phyloP scores from a whole-genome alignment of 2,329 filamentous ascomycete species.

The Alternaria brassicae region DNA sequence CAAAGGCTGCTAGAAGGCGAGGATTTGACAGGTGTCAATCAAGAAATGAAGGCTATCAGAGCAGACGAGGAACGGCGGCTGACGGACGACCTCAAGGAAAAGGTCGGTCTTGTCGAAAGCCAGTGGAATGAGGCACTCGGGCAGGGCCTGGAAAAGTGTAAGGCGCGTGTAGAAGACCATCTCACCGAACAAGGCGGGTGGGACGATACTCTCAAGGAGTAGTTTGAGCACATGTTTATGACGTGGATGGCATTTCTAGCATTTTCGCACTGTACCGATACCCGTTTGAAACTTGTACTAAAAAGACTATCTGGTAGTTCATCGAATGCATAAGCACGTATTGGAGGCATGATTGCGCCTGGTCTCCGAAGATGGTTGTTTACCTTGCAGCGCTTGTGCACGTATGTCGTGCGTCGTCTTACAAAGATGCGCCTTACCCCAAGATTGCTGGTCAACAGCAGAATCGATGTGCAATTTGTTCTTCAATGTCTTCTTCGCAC shows the following conservation, averaged over 20 bases:
- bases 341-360: constrained; percentile 7
- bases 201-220: constrained; percentile 69
- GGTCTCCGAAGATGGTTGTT: not conserved
- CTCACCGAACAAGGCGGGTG: constrained; percentile 82
- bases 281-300: constrained; percentile 36
- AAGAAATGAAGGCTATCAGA: constrained; percentile 64
- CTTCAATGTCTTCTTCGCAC: not conserved
- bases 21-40: constrained; percentile 50
- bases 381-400: constrained; percentile 2
- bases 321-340: constrained; percentile 10
- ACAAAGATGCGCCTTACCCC: not conserved
- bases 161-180: constrained; percentile 75
- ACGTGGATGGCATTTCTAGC: constrained; percentile 27
- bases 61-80: constrained; percentile 72
- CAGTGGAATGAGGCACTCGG: constrained; percentile 92
- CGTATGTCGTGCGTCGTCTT: constrained; percentile 5
- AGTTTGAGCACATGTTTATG: constrained; percentile 14
- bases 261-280: constrained; percentile 42
- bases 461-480: not conserved
- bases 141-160: constrained; percentile 74
- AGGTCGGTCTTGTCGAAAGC: constrained; percentile 86
- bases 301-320: constrained; percentile 13
- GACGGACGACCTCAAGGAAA: constrained; percentile 90
- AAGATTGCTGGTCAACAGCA: not conserved
- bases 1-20: constrained; percentile 59